Evolutionary conservation across 306 rosid species (phyloP).

Genomic region (Malus domestica): DNA sequence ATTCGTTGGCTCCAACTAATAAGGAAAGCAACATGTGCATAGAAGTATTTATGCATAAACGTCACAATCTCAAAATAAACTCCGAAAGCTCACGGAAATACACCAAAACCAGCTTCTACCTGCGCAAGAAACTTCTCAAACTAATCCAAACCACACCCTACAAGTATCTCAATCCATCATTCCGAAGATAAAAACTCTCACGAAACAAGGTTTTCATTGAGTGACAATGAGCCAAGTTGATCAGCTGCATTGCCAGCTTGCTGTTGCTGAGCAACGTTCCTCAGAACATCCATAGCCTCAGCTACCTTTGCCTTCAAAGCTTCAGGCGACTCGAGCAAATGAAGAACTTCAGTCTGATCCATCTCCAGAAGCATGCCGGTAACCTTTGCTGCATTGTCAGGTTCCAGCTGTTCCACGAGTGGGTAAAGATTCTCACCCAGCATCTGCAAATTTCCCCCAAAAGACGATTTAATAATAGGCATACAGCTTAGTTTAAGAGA

Average conservation of each 20-base stretch:
- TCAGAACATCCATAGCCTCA: conserved; percentile 93
- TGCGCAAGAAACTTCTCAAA: not conserved
- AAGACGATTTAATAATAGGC: conserved; percentile 12
- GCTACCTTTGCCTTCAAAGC: conserved; percentile 96
- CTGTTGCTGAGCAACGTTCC: conserved; percentile 91
- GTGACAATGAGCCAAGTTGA: conserved; percentile 73
- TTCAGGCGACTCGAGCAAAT: conserved; percentile 95
- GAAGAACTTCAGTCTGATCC: conserved; percentile 98
- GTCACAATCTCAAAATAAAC: conserved; percentile 3
- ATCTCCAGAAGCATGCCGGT: conserved; percentile 99
- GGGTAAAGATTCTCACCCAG: conserved; percentile 98
- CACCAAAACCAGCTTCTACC: conserved; percentile 13
- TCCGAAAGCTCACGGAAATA: conserved; percentile 4
- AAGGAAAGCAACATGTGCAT: conserved; percentile 2
- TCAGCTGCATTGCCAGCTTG: conserved; percentile 80
- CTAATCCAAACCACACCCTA: conserved; percentile 9
- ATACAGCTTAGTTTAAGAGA: not conserved
- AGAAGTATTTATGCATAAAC: conserved; percentile 1
- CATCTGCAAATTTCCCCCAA: conserved; percentile 48
- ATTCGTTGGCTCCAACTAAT: not conserved
- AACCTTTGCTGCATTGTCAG: conserved; percentile 93
- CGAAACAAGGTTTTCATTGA: conserved; percentile 68
- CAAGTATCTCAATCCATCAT: not conserved
- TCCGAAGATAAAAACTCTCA: conserved; percentile 15
- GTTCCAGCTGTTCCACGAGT: conserved; percentile 93